A percentile compares a stretch with the other conserved stretches of the same genome.
These are phyloP conservation scores for Orbilia oligospora DNA, from an alignment of 2,329 filamentous ascomycete genomes.

Conservation along the genomic window DNA sequence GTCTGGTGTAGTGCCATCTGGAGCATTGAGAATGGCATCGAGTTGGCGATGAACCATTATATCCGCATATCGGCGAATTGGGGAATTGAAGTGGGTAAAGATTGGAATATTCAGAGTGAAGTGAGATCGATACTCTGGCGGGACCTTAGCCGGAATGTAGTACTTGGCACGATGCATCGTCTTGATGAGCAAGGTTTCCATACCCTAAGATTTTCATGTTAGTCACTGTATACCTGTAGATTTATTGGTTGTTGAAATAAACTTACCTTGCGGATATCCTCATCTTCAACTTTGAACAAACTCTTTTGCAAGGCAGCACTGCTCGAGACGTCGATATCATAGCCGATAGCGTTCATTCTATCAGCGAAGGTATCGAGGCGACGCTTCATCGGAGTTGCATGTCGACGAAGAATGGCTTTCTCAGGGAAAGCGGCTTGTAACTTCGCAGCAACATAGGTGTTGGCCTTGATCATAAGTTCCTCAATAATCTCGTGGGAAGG, in stretches of 20 bases:
- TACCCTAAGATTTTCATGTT: conserved; percentile 73
- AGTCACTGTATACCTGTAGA: conserved; percentile 38
- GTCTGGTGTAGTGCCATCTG: conserved; percentile 76
- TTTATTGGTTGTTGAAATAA: background rate
- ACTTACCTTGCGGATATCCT: conserved; percentile 82
- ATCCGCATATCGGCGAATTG: conserved; percentile 93
- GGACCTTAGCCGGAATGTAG: conserved; percentile 84
- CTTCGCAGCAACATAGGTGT: conserved; percentile 88
- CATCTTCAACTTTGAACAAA: conserved; percentile 90
- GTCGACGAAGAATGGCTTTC: conserved; percentile 91
- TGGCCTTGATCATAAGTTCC: conserved; percentile 93
- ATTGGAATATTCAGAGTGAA: conserved; percentile 92
- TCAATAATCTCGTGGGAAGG: conserved; percentile 92
- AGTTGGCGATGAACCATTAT: conserved; percentile 96
- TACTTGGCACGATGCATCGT: conserved; percentile 98
- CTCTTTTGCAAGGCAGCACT: conserved; percentile 94
- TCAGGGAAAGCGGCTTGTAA: conserved; percentile 84
- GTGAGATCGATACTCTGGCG: conserved; percentile 84
- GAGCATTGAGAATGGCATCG: conserved; percentile 83
- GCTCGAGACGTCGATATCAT: conserved; percentile 88
- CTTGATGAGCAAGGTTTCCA: conserved; percentile 96
- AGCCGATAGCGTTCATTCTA: conserved; percentile 91
- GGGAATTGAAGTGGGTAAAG: conserved; percentile 98
- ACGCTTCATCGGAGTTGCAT: conserved; percentile 85
- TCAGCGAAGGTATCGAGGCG: conserved; percentile 92